Evolutionary conservation across 768 basidiomycete species (phyloP), one percentile per base, ranked within the genome.

Genomic region (Cystobasidiopsis lactophilus): DNA sequence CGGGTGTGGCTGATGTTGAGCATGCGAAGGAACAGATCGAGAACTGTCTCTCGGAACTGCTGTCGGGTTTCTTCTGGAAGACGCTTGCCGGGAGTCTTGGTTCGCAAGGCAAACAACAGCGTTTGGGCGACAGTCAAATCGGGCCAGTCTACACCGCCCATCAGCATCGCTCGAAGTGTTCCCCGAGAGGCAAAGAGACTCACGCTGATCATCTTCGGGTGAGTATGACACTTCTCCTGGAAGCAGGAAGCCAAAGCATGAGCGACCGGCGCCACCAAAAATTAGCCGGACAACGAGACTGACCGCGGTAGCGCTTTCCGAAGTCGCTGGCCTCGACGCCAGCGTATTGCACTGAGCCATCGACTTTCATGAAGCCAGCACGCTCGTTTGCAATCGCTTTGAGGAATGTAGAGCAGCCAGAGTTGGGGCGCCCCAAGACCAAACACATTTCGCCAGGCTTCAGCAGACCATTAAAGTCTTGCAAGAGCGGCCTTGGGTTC

Each of bases 361-460:
- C 66, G 19, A 89, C 74, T 2, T 68, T 62, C 52, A 82, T 71
- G 59, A 73, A 89, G 54, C 79, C 79, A 2, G 70, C 68, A 1
- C 77, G 74, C 57, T 78, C 76, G 62, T 88, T 86, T 18, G 85
- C 73, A 46, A 91, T 73, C 0, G 74, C 73, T 65, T 85, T 85
- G 51, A 93, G 74, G 46, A 93, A 71, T 0, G 86, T 85, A 27
- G 74, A 77, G 64, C 85, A 89, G 2, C 86, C 85, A 0, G 82
- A 77, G 11, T 56, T 56, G 5, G 61, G 61, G 18, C 60, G 45
- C 13, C 75, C 80, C 35, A 58, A 60, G 14, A 65, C 64, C 77
- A 83, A 70, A 3, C 77, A 70, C 77, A 79, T 79, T 58, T 79
- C 77, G 27, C 78, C 77, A 0, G 77, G 76, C 18, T 70, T 68